Conservation (phyloP, 106 monocot genomes). For the Allium fistulosum region DNA sequence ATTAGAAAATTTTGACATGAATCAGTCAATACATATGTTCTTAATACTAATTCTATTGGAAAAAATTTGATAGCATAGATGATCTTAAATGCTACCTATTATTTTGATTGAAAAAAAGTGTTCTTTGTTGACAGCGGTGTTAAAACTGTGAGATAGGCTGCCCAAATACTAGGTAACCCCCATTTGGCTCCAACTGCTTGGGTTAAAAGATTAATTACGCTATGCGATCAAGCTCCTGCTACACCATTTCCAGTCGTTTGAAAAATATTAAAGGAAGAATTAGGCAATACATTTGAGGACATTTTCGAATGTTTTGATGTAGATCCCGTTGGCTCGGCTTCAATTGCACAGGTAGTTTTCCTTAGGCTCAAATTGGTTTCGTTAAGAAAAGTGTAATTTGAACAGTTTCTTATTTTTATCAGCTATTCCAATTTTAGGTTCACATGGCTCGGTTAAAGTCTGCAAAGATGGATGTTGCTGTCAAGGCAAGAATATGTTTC, state of each 20-base stretch:
- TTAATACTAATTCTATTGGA: too few relatives aligned
- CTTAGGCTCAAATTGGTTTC: not conserved
- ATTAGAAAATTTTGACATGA: too few relatives aligned
- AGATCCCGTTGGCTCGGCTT: slow-evolving; percentile 90
- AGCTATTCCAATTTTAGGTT: slow-evolving; percentile 17
- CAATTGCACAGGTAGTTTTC: slow-evolving; percentile 85
- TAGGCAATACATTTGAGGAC: slow-evolving; percentile 53
- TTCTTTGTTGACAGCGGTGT: too few relatives aligned
- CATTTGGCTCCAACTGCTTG: slow-evolving; percentile 91
- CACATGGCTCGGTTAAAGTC: slow-evolving; percentile 47
- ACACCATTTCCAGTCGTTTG: slow-evolving; percentile 65
- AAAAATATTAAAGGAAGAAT: slow-evolving; percentile 56
- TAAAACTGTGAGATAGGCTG: slow-evolving; percentile 38
- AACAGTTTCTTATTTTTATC: not conserved
- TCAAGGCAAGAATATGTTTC: slow-evolving; percentile 38
- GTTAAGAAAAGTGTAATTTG: not conserved
- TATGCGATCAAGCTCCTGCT: slow-evolving; percentile 85
- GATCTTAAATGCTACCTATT: too few relatives aligned
- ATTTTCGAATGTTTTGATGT: slow-evolving; percentile 80
- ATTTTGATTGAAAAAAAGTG: too few relatives aligned
- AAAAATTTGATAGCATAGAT: too few relatives aligned
- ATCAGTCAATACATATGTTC: too few relatives aligned
- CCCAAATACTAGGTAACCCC: slow-evolving; percentile 93
- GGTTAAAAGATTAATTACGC: slow-evolving; percentile 88
- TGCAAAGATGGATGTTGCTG: slow-evolving; percentile 57